A percentile compares a stretch with the other conserved stretches of the same genome.
Conservation (phyloP, 352 stramenopile species). For the Pythium rishiriense region DNA sequence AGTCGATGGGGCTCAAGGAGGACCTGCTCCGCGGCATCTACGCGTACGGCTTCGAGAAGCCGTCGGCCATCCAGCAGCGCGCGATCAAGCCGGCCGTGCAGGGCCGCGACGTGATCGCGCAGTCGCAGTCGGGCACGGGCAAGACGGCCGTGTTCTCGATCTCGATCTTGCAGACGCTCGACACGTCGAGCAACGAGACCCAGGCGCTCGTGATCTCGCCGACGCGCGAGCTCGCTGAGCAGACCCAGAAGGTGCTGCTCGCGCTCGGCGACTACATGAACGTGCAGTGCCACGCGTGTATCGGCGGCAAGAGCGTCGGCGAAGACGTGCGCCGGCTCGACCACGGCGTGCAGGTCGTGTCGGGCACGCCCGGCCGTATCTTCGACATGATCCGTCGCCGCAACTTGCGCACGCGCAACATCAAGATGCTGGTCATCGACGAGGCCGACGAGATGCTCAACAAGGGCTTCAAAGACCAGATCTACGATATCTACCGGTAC, state of each 20-base stretch:
- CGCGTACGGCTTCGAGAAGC: conserved; percentile 95
- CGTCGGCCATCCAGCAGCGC: conserved; percentile 97
- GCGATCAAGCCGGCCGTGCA: conserved; percentile 96
- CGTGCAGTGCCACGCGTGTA: conserved; percentile 95
- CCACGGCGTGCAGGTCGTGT: conserved; percentile 94
- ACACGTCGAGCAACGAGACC: conserved; percentile 90
- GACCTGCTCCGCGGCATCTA: conserved; percentile 91
- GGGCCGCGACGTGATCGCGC: conserved; percentile 96
- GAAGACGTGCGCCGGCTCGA: conserved; percentile 96
- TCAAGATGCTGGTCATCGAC: conserved; percentile 97
- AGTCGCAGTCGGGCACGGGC: conserved; percentile 94
- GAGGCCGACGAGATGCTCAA: conserved; percentile 99
- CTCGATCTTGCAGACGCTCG: conserved; percentile 92
- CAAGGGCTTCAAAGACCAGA: conserved; percentile 98
- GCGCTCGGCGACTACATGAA: conserved; percentile 98
- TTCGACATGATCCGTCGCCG: conserved; percentile 97
- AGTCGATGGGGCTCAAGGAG: conserved; percentile 91
- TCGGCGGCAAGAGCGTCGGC: conserved; percentile 94
- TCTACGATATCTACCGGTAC: conserved; percentile 98
- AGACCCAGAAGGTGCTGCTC: conserved; percentile 96
- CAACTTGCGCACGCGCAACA: conserved; percentile 87
- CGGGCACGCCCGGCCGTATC: conserved; percentile 96
- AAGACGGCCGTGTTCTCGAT: conserved; percentile 97
- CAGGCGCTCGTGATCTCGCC: conserved; percentile 93
- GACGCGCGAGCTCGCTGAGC: conserved; percentile 92